Evolutionary conservation across 768 basidiomycete species (phyloP), one percentile per base, ranked within the genome.

Genomic region (Gyrodon lividus): DNA sequence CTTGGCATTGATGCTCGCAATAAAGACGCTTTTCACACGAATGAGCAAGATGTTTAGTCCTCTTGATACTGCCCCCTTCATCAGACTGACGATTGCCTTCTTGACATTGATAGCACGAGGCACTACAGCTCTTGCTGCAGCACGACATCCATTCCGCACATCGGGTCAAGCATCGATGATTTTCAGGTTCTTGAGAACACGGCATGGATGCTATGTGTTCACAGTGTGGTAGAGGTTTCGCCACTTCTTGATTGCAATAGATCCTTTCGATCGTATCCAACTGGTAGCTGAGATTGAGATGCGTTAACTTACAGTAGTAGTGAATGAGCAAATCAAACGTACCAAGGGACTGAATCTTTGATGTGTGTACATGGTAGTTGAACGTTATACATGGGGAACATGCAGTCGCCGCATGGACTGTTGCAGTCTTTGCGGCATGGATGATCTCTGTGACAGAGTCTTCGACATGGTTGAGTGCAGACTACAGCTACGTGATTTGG

Each of bases 331-430:
- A 13, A 2, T 13, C 3, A 19, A 34, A 57, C 75, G 43, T 58
- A 84, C 84, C 85, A 87, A 22, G 72, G 67, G 38, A 83, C 72
- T 0, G 68, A 66, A 12, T 55, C 10, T 16, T 65, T 70, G 23
- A 59, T 47, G 62, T 87, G 86, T 2, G 82, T 82, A 55, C 86
- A 88, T 0, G 84, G 81, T 16, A 88, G 70, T 26, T 49, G 22
- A 12, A 87, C 74, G 2, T 76, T 60, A 3, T 64, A 59, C 14
- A 82, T 60, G 2, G 72, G 70, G 61, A 82, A 81, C 19, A 34
- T 40, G 60, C 86, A 87, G 7, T 70, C 51, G 1, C 81, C 82
- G 56, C 86, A 87, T 1, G 74, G 59, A 1, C 70, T 67, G 3
- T 75, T 71, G 60, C 86, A 89, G 12, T 67, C 56, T 34, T 74